Percentiles rank a stretch among this genome's conserved stretches.
phyloP scores from a whole-genome alignment of 108 stramenopile genomes.

The Skeletonema potamos region DNA sequence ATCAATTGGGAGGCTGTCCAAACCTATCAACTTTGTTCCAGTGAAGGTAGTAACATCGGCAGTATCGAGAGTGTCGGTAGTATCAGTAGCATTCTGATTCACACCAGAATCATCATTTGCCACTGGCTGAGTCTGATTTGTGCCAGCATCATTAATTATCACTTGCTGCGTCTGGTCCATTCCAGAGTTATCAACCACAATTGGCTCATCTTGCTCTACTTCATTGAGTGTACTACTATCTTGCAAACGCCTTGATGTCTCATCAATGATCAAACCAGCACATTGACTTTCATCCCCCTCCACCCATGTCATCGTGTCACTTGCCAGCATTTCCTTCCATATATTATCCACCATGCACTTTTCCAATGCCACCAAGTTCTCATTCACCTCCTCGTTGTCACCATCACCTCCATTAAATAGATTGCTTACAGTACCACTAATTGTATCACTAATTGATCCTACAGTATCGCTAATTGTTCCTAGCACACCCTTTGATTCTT shows the following conservation, averaged over 20 bases:
- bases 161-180: background rate
- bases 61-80: background rate
- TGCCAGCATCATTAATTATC: background rate
- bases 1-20: background rate
- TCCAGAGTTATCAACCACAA: background rate
- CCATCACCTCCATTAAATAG: conserved; percentile 23
- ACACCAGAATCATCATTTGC: background rate
- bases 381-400: background rate
- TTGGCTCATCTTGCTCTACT: background rate
- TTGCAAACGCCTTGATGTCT: conserved; percentile 1
- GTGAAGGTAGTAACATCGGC: background rate
- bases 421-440: conserved; percentile 17
- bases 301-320: conserved; percentile 31
- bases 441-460: background rate
- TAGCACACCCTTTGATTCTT: background rate
- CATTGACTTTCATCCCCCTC: conserved; percentile 10
- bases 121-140: background rate
- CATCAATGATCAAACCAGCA: conserved; percentile 17
- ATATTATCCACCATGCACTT: conserved; percentile 21
- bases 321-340: conserved; percentile 24
- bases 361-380: conserved; percentile 6
- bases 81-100: background rate
- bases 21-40: background rate
- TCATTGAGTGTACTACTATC: background rate
- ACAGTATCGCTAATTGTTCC: background rate